These are phyloP conservation scores for Chrysanthemum seticuspe DNA, from an alignment of 129 eudicot genomes.

Conservation along the genomic window DNA sequence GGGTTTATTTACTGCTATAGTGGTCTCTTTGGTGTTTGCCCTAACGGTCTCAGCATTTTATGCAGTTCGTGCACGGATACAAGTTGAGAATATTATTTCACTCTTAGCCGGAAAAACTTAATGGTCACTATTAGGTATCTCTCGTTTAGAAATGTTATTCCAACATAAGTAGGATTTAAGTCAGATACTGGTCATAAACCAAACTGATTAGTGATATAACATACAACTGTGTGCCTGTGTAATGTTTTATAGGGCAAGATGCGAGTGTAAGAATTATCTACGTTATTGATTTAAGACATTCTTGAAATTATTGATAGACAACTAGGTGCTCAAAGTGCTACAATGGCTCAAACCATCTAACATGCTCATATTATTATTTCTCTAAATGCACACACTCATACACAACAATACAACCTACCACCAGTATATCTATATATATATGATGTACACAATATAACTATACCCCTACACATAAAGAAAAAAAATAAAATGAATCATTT, in stretches of 20 bases:
- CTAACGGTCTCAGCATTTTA: slow-evolving; percentile 1
- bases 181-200: neutral
- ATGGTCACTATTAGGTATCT: slow-evolving; percentile 2
- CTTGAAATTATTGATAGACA: neutral
- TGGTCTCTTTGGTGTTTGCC: slow-evolving; percentile 20
- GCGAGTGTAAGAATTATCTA: neutral
- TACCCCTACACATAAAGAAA: neutral
- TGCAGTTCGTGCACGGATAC: slow-evolving; percentile 10
- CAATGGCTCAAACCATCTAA: neutral
- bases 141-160: neutral
- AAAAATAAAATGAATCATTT: slow-evolving; percentile 5
- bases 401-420: slow-evolving; percentile 31
- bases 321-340: neutral
- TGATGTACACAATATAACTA: slow-evolving; percentile 32
- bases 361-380: slow-evolving; percentile 22
- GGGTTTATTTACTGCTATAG: slow-evolving; percentile 32
- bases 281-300: neutral
- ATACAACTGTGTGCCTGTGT: neutral
- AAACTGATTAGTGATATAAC: neutral
- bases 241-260: neutral
- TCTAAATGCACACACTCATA: slow-evolving; percentile 30
- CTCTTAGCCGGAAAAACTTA: slow-evolving; percentile 1
- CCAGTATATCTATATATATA: slow-evolving; percentile 20
- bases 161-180: neutral
- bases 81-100: slow-evolving; percentile 7